phyloP scores from a whole-genome alignment of 345 rosid genomes.

The Moringa oleifera region DNA sequence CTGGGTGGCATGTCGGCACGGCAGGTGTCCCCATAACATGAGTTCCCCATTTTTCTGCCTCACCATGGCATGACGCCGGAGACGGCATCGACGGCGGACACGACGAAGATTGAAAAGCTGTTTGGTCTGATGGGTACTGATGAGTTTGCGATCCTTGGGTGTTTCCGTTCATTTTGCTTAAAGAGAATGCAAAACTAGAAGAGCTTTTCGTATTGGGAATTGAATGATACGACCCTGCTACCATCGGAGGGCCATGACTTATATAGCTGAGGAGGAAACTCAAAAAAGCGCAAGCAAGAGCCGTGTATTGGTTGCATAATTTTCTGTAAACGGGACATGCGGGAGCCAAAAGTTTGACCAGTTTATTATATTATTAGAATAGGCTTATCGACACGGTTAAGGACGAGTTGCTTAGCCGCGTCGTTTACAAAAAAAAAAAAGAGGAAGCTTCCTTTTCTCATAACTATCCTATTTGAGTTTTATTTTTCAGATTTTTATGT shows the following conservation, averaged over 20 bases:
- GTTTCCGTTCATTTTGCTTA: conserved; percentile 17
- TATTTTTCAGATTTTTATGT: too few relatives aligned
- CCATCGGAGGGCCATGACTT: neutral
- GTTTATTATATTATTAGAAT: too few relatives aligned
- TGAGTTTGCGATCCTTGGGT: neutral
- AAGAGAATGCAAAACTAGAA: neutral
- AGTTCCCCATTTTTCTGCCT: conserved; percentile 46
- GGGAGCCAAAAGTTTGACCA: too few relatives aligned
- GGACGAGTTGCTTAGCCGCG: too few relatives aligned
- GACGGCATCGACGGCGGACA: conserved; percentile 8
- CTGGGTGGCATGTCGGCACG: conserved; percentile 47
- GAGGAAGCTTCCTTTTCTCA: too few relatives aligned
- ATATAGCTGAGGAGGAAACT: neutral
- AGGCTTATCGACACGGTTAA: too few relatives aligned
- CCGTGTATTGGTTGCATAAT: too few relatives aligned
- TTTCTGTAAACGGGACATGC: too few relatives aligned
- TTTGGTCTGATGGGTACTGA: conserved; percentile 14
- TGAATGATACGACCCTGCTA: neutral
- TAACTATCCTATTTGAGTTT: too few relatives aligned
- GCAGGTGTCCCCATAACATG: conserved; percentile 54
- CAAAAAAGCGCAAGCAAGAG: too few relatives aligned
- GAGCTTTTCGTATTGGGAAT: neutral
- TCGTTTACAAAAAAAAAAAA: too few relatives aligned
- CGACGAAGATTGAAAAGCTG: conserved; percentile 4
- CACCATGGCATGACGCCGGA: conserved; percentile 7